Evolutionary conservation across 2,329 filamentous ascomycete genomes (phyloP).

Genomic region (Alternaria gansuensis): DNA sequence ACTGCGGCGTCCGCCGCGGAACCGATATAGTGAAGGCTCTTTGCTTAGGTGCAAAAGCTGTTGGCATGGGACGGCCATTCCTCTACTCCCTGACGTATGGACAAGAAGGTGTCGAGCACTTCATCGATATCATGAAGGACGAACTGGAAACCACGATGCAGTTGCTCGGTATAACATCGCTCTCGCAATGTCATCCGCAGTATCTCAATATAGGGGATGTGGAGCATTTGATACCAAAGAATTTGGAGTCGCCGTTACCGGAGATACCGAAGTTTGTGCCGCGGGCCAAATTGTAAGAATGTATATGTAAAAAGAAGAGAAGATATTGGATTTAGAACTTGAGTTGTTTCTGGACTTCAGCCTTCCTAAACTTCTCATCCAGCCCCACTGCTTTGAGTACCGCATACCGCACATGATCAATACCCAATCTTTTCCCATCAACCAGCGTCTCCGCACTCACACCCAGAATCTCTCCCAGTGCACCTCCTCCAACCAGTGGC

Average conservation of each 20-base stretch:
- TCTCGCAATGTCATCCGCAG: constrained; percentile 66
- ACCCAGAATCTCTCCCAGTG: constrained; percentile 68
- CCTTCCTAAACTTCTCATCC: constrained; percentile 18
- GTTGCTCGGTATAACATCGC: constrained; percentile 66
- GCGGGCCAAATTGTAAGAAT: not conserved
- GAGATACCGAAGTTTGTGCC: not conserved
- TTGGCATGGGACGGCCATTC: constrained; percentile 68
- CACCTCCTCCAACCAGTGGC: constrained; percentile 45
- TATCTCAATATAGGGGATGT: constrained; percentile 59
- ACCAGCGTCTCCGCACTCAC: constrained; percentile 63
- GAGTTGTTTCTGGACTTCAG: not conserved
- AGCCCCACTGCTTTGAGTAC: constrained; percentile 64
- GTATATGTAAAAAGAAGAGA: not conserved
- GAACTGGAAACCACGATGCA: constrained; percentile 60
- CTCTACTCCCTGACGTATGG: constrained; percentile 70
- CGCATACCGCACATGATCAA: constrained; percentile 70
- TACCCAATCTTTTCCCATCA: constrained; percentile 62
- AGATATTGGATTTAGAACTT: accelerated
- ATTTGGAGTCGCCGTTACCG: not conserved
- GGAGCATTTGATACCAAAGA: constrained; percentile 26
- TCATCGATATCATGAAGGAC: constrained; percentile 35
- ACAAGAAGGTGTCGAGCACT: constrained; percentile 57
- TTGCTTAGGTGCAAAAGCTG: constrained; percentile 65
- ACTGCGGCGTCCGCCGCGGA: constrained; percentile 71
- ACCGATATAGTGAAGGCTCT: constrained; percentile 65